These are phyloP conservation scores for Monarda citriodora DNA, from an alignment of 305 asterid species.

Conservation along the genomic window DNA sequence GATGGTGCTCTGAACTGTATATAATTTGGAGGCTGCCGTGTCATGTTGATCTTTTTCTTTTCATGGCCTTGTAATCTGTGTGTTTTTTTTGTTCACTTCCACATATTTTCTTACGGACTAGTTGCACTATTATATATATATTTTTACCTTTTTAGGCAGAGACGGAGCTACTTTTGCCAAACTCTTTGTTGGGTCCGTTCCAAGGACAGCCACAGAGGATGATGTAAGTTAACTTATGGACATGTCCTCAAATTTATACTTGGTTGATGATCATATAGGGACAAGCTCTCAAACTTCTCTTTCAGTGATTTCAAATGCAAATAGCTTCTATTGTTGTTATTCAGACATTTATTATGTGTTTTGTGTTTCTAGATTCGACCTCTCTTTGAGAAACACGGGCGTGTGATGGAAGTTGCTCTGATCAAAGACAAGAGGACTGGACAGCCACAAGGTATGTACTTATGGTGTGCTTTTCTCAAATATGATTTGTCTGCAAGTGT, in stretches of 20 bases:
- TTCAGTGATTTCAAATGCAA: background rate
- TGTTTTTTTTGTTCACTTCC: background rate
- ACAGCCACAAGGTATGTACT: slow-evolving; percentile 91
- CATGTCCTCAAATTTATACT: slow-evolving; percentile 13
- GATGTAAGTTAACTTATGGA: slow-evolving; percentile 61
- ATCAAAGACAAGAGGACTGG: slow-evolving; percentile 97
- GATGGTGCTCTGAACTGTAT: slow-evolving; percentile 13
- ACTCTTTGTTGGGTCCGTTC: slow-evolving; percentile 98
- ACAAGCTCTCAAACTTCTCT: slow-evolving; percentile 3
- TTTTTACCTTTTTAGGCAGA: slow-evolving; percentile 40
- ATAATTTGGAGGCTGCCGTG: slow-evolving; percentile 1
- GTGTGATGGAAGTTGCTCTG: slow-evolving; percentile 92
- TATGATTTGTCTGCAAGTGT: slow-evolving; percentile 35
- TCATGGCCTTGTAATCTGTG: slow-evolving; percentile 6
- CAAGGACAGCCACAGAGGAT: slow-evolving; percentile 82
- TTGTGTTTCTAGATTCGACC: slow-evolving; percentile 79
- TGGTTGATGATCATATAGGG: slow-evolving; percentile 3
- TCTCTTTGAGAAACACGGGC: slow-evolving; percentile 84
- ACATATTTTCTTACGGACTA: slow-evolving; percentile 1
- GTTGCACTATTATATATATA: slow-evolving; percentile 12
- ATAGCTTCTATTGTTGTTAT: slow-evolving; percentile 5
- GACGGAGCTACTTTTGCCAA: slow-evolving; percentile 78
- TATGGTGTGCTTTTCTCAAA: slow-evolving; percentile 14
- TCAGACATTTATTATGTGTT: slow-evolving; percentile 17
- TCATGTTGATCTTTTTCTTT: background rate